A percentile compares a stretch with the other conserved stretches of the same genome.
Conservation (phyloP, 441 rosid species). For the Arabidopsis hybrid region DNA sequence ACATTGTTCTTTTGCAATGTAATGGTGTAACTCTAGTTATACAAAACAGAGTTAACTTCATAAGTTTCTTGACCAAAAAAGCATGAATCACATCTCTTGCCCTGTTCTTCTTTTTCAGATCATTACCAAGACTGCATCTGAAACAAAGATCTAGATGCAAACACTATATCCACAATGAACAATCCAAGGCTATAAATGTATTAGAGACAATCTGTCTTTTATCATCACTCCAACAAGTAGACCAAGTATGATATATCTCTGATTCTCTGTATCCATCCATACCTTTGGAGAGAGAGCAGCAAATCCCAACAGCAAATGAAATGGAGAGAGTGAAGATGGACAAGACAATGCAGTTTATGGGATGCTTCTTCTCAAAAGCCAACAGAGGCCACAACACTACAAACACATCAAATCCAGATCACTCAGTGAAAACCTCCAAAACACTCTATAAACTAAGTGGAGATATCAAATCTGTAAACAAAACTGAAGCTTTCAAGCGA, state of each 20-base stretch:
- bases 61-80: not conserved
- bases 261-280: too few species aligned
- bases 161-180: not conserved
- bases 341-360: conserved; percentile 46
- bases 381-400: conserved; percentile 49
- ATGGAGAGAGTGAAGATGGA: conserved; percentile 43
- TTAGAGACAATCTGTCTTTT: not conserved
- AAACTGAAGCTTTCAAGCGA: not conserved
- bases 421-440: not conserved
- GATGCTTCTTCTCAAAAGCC: conserved; percentile 43
- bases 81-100: not conserved
- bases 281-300: conserved; percentile 53
- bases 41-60: not conserved
- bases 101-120: not conserved
- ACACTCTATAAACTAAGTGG: not conserved
- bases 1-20: not conserved
- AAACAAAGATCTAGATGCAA: conserved; percentile 5
- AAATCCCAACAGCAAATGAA: conserved; percentile 46
- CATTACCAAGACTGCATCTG: not conserved
- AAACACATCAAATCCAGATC: conserved; percentile 3
- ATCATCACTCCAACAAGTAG: conserved; percentile 3
- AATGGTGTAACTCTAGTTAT: not conserved
- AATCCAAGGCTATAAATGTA: not conserved
- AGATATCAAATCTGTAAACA: not conserved
- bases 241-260: conserved; percentile 27